phyloP scores from a whole-genome alignment of 352 stramenopile genomes.

The Nothophytophthora sp. region DNA sequence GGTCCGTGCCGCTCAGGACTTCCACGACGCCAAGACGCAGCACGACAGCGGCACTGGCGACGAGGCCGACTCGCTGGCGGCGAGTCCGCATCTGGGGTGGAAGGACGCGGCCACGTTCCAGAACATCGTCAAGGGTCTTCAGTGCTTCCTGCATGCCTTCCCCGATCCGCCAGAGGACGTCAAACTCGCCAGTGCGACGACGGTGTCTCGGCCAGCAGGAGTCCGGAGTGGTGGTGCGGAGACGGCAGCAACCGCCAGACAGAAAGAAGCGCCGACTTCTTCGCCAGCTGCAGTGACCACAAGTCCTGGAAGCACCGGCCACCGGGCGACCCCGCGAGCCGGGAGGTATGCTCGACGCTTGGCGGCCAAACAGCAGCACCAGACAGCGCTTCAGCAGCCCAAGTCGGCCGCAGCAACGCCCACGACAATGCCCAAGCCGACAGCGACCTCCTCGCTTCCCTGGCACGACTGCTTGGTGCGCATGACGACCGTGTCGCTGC shows the following conservation, averaged over 20 bases:
- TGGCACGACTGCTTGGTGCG: conserved; percentile 50
- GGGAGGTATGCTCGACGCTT: conserved; percentile 15
- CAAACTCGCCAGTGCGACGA: not conserved
- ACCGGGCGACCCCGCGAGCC: conserved; percentile 7
- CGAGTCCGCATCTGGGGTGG: conserved; percentile 18
- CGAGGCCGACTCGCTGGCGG: conserved; percentile 17
- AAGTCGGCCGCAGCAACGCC: not conserved
- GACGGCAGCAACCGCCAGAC: not conserved
- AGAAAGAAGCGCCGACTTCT: conserved; percentile 7
- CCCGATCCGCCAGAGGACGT: conserved; percentile 32
- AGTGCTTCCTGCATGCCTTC: conserved; percentile 70
- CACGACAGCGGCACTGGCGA: conserved; percentile 10
- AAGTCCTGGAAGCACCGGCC: conserved; percentile 1
- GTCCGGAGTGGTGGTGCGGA: conserved; percentile 1
- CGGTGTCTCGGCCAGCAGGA: not conserved
- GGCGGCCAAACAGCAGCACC: conserved; percentile 11
- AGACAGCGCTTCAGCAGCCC: not conserved
- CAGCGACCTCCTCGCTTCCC: conserved; percentile 17
- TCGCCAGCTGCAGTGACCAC: not conserved
- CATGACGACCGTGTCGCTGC: conserved; percentile 56
- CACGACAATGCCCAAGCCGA: conserved; percentile 7
- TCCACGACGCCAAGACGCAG: conserved; percentile 19
- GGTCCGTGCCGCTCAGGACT: conserved; percentile 32
- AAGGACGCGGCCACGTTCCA: conserved; percentile 56
- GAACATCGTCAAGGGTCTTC: conserved; percentile 82